Evolutionary conservation across 1,284 basidiomycete species (phyloP).

Genomic region (Coniophora puteana): DNA sequence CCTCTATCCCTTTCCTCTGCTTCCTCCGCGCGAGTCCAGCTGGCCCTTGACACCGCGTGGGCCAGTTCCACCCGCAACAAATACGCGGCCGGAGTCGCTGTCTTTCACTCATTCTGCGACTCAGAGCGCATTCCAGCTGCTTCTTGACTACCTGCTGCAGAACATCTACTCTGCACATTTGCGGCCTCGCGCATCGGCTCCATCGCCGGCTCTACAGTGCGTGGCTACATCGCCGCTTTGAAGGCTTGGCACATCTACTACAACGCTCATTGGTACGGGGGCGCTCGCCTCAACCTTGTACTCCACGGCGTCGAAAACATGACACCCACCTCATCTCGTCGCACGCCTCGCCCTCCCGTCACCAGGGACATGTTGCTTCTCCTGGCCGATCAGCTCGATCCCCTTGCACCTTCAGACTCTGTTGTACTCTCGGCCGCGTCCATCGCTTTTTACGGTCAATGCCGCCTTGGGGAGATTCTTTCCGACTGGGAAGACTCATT

Average conservation of each 20-base stretch:
- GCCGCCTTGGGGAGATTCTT: not conserved
- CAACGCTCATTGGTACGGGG: conserved; percentile 26
- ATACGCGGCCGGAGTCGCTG: not conserved
- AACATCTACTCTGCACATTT: not conserved
- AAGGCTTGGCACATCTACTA: conserved; percentile 29
- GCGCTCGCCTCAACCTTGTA: conserved; percentile 10
- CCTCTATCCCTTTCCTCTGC: not conserved
- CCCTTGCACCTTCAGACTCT: not conserved
- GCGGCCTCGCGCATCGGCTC: not conserved
- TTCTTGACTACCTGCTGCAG: too few species aligned
- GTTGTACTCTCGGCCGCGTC: conserved; percentile 12
- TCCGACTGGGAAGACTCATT: not conserved
- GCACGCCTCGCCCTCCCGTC: conserved; percentile 23
- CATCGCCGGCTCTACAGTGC: not conserved
- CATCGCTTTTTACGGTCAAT: not conserved
- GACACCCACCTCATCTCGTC: conserved; percentile 14
- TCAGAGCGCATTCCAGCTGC: not conserved
- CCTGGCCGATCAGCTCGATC: conserved; percentile 19
- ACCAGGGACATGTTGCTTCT: conserved; percentile 26
- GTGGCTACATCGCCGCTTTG: conserved; percentile 24
- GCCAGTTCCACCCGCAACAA: not conserved
- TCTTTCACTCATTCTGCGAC: not conserved
- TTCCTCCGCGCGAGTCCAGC: too few species aligned
- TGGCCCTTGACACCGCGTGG: not conserved
- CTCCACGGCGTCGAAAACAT: conserved; percentile 19